These are phyloP conservation scores for Talaromyces liani DNA, from an alignment of 495 filamentous ascomycete species.

Conservation along the genomic window DNA sequence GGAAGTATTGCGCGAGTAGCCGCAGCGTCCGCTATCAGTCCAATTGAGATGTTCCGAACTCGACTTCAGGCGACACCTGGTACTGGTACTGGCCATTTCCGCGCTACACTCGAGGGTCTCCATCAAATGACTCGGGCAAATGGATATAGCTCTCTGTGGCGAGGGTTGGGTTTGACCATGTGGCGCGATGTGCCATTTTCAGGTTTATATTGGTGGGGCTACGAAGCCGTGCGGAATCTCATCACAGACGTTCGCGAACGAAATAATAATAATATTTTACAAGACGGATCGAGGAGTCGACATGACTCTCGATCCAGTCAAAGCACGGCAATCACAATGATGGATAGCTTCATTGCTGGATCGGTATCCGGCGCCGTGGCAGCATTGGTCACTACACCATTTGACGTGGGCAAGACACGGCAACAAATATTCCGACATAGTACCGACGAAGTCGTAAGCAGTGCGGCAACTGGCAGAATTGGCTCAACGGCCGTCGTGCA, in stretches of 20 bases:
- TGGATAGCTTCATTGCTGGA: slow-evolving; percentile 84
- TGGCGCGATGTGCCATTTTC: slow-evolving; percentile 98
- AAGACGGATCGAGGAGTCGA: slow-evolving; percentile 45
- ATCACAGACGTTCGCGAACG: slow-evolving; percentile 57
- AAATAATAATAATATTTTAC: slow-evolving; percentile 23
- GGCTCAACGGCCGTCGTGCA: slow-evolving; percentile 24
- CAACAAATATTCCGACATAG: slow-evolving; percentile 68
- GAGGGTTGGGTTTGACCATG: slow-evolving; percentile 85
- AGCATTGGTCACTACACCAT: slow-evolving; percentile 87
- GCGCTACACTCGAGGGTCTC: slow-evolving; percentile 65
- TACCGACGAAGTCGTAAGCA: slow-evolving; percentile 30
- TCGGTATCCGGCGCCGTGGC: slow-evolving; percentile 75
- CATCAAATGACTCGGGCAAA: slow-evolving; percentile 67
- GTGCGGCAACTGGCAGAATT: slow-evolving; percentile 7
- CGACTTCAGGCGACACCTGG: slow-evolving; percentile 71
- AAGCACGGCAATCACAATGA: slow-evolving; percentile 57
- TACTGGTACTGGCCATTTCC: slow-evolving; percentile 53
- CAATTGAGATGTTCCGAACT: slow-evolving; percentile 92
- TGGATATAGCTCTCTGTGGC: slow-evolving; percentile 81
- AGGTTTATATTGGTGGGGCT: slow-evolving; percentile 95
- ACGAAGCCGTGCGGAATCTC: slow-evolving; percentile 66
- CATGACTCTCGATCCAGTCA: slow-evolving; percentile 34
- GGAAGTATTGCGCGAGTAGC: slow-evolving; percentile 69
- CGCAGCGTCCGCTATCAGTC: slow-evolving; percentile 77
- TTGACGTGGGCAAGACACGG: slow-evolving; percentile 95